Evolutionary conservation across 2,329 filamentous ascomycete genomes (phyloP), one percentile per base, ranked within the genome.

Genomic region (Ophiostoma perfectum): DNA sequence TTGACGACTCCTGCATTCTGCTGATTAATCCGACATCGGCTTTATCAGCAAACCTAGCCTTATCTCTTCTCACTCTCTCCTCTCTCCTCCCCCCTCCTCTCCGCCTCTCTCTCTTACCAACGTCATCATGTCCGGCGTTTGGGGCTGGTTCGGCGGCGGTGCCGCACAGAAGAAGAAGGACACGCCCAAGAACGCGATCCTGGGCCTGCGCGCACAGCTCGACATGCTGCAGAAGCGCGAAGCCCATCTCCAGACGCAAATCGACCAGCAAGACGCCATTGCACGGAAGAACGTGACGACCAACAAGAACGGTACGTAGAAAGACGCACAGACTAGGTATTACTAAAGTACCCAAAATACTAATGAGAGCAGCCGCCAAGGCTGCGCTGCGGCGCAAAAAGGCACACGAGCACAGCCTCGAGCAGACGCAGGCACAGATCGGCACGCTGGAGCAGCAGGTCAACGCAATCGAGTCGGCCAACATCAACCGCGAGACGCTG

Each of bases 161-260:
- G 86, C 87, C 75, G 88, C 89, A 74, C 89, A 93, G 81, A 92
- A 92, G 84, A 89, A 89, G 81, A 97, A 96, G 82, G 92, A 97
- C 81, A 90, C 88, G 70, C 92, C 95, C 69, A 99, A 99, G 86
- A 95, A 97, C 83, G 95, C 95, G 74, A 99, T 99, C 75, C 84
- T 99, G 69, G 87, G 86, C 70, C 82, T 99, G 76, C 88, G 95
- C 74, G 86, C 90, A 76, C 94, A 97, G 82, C 85, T 98, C 62
- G 94, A 97, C 75, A 98, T 98, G 93, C 85, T 99, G 77, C 92
- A 96, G 81, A 99, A 99, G 85, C 86, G 94, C 70, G 93, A 98
- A 83, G 91, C 87, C 78, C 92, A 98, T 77, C 81, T 98, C 71
- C 90, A 95, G 79, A 90, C 86, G 72, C 93, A 96, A 82, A 97